Evolutionary conservation across 2,329 filamentous ascomycete species (phyloP), one percentile per base, ranked within the genome.

Genomic region (Colletotrichum caudatum): DNA sequence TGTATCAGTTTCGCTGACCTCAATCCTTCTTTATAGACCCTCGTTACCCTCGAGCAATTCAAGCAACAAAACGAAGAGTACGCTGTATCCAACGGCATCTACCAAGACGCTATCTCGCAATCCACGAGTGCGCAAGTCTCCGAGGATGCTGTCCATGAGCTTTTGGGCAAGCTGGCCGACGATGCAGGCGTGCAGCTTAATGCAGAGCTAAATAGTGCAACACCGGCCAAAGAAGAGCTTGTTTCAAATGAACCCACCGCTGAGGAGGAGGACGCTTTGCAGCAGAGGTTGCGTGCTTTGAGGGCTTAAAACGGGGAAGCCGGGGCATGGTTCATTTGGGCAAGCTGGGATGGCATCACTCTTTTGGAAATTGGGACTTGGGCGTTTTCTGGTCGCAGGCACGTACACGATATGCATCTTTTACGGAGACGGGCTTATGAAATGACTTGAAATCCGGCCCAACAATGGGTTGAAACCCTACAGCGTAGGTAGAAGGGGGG

Each of bases 101-200:
- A 96, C 82, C 93, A 95, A 81, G 94, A 95, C 78, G 93, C 94
- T 71, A 95, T 95, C 73, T 90, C 89, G 29, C 91, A 92, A 72
- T 92, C 92, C 48, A 97, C 94, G 1, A 80, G 93, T 82, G 77
- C 92, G 84, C 79, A 93, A 85, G 80, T 95, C 84, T 83, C 93
- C 84, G 82, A 97, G 79, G 94, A 97, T 76, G 94, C 95, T 75
- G 94, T 97, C 2, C 94, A 97, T 80, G 91, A 94, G 75, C 83
- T 97, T 73, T 92, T 97, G 82, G 92, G 90, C 74, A 93, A 97
- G 82, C 89, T 96, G 54, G 94, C 94, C 74, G 94, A 97, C 80
- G 94, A 97, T 81, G 94, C 93, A 12, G 94, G 94, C 65, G 89
- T 97, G 64, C 93, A 96, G 81, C 85, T 97, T 73, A 90, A 90